A percentile compares a stretch with the other conserved stretches of the same genome.
Evolutionary conservation across 1,284 basidiomycete species (phyloP).

Genomic region (Phlebopus sp.): DNA sequence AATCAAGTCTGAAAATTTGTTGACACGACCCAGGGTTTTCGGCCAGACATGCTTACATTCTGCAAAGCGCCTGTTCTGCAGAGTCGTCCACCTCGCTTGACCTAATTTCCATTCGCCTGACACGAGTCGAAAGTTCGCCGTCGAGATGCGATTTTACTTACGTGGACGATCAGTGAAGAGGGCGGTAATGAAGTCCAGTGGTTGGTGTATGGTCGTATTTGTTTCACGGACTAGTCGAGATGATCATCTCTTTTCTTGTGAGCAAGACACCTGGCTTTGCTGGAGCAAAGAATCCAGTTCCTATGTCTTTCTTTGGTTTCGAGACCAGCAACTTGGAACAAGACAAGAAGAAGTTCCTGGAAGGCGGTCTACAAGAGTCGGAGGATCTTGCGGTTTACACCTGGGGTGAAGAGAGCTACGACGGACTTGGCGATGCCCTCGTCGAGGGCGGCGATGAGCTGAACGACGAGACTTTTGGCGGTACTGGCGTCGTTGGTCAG

Average conservation of each 20-base stretch:
- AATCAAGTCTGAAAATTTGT: slow-evolving; percentile 6
- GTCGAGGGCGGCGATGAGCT: slow-evolving; percentile 88
- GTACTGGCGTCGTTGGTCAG: slow-evolving; percentile 64
- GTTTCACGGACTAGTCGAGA: slow-evolving; percentile 4
- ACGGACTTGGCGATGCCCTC: slow-evolving; percentile 85
- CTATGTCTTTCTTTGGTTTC: slow-evolving; percentile 82
- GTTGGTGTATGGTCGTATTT: slow-evolving; percentile 13
- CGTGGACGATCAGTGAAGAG: background rate
- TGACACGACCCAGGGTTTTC: background rate
- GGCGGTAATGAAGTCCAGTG: background rate
- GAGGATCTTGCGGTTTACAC: slow-evolving; percentile 85
- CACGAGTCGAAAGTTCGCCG: background rate
- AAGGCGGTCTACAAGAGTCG: slow-evolving; percentile 51
- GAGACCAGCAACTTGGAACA: slow-evolving; percentile 63
- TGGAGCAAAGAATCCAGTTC: slow-evolving; percentile 19
- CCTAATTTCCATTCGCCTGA: slow-evolving; percentile 18
- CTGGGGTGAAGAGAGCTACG: slow-evolving; percentile 88
- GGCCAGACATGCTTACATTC: slow-evolving; percentile 31
- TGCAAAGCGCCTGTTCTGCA: slow-evolving; percentile 29
- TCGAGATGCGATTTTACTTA: too few relatives aligned
- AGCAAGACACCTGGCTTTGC: slow-evolving; percentile 10
- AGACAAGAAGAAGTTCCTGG: slow-evolving; percentile 55
- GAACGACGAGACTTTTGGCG: slow-evolving; percentile 96
- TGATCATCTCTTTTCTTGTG: too few relatives aligned
- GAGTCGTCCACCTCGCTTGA: slow-evolving; percentile 15